Percentiles rank a stretch among this genome's conserved stretches.
These are phyloP conservation scores for Candida sanyaensis DNA, from an alignment of 1,139 yeast genomes.

Conservation along the genomic window DNA sequence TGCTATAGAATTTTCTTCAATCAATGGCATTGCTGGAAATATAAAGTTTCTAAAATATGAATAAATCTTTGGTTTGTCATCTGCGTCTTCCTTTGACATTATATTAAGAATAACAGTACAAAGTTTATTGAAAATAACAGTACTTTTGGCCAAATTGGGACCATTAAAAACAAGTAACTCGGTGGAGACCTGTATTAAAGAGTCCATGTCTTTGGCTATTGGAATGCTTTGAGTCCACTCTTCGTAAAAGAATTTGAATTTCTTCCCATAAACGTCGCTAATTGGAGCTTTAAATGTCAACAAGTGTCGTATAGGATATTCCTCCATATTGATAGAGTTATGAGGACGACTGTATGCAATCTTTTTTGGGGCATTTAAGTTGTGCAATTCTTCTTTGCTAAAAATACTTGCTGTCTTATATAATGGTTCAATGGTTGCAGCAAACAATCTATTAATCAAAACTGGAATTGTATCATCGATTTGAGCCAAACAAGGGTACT, in stretches of 20 bases:
- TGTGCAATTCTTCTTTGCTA: conserved; percentile 19
- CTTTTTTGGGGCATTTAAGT: conserved; percentile 24
- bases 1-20: conserved; percentile 62
- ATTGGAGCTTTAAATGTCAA: conserved; percentile 35
- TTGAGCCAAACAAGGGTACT: conserved; percentile 63
- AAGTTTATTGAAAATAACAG: conserved; percentile 55
- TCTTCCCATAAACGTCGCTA: conserved; percentile 29
- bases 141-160: conserved; percentile 52
- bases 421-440: conserved; percentile 53
- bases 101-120: conserved; percentile 58
- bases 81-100: conserved; percentile 22
- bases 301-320: conserved; percentile 18
- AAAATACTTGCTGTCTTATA: conserved; percentile 27
- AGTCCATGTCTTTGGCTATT: conserved; percentile 36
- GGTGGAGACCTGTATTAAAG: conserved; percentile 47
- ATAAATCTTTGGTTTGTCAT: conserved; percentile 51
- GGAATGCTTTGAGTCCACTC: conserved; percentile 53
- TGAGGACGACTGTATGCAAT: conserved; percentile 32
- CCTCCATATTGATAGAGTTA: conserved; percentile 33
- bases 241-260: conserved; percentile 49
- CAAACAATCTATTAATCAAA: conserved; percentile 53
- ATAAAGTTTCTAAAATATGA: conserved; percentile 65
- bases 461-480: conserved; percentile 54
- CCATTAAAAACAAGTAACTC: conserved; percentile 59
- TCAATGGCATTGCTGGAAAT: conserved; percentile 65